Evolutionary conservation across 768 basidiomycete genomes (phyloP).

Genomic region (Crepidotus variabilis): DNA sequence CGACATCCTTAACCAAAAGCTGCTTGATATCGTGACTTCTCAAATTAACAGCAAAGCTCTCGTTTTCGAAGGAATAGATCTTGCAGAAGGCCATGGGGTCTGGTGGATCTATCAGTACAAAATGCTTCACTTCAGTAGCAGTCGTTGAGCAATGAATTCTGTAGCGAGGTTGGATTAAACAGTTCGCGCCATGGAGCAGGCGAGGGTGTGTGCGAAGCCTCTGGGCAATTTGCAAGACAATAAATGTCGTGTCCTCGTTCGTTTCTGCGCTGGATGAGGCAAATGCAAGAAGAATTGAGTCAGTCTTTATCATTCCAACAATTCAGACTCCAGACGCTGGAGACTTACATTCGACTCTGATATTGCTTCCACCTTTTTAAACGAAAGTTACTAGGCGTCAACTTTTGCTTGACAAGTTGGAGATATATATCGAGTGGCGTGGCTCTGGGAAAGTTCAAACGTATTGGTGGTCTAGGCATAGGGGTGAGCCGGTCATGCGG

Average conservation of each 20-base stretch:
- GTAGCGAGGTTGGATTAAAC: slow-evolving; percentile 3
- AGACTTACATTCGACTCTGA: no score
- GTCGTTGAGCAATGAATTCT: slow-evolving; percentile 11
- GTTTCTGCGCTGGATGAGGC: no score
- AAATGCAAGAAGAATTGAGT: no score
- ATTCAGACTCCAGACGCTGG: no score
- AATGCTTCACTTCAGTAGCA: slow-evolving; percentile 8
- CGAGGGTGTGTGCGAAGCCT: slow-evolving; percentile 5
- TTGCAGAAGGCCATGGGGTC: not conserved
- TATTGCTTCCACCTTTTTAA: no score
- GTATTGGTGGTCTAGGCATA: slow-evolving; percentile 58
- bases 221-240: slow-evolving; percentile 5
- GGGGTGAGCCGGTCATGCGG: slow-evolving; percentile 40
- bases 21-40: not conserved
- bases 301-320: no score
- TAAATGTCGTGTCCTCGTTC: no score
- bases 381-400: no score
- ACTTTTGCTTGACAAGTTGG: no score
- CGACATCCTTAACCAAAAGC: not conserved
- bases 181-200: slow-evolving; percentile 11
- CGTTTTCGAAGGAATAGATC: slow-evolving; percentile 5
- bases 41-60: not conserved
- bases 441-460: slow-evolving; percentile 38
- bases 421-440: no score
- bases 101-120: slow-evolving; percentile 6